A percentile compares a stretch with the other conserved stretches of the same genome.
Conservation (phyloP, 805 yeast genomes). For the Wickerhamiella hasegawae region DNA sequence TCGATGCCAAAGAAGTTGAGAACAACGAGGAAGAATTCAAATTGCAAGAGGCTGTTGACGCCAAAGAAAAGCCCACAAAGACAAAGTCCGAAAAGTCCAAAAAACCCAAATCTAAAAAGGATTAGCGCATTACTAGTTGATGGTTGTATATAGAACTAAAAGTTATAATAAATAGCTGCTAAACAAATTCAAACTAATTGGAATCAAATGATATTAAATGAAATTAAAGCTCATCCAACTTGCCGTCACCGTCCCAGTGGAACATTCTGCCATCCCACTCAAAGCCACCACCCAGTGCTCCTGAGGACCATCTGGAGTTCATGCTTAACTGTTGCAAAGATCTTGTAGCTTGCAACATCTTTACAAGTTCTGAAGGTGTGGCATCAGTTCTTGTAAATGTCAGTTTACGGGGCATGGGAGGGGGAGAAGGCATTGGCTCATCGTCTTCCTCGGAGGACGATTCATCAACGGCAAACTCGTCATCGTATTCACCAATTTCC, state of each 20-base stretch:
- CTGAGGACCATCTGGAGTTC: constrained; percentile 14
- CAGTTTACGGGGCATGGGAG: constrained; percentile 20
- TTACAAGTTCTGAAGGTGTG: constrained; percentile 23
- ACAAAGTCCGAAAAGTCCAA: not conserved
- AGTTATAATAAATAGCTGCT: too few species aligned
- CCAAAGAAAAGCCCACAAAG: not conserved
- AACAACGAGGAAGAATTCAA: not conserved
- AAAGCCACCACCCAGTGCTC: constrained; percentile 20
- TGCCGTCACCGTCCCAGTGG: constrained; percentile 25
- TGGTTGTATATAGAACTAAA: not conserved
- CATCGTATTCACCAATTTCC: constrained; percentile 2
- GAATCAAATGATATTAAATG: not conserved
- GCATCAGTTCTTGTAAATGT: constrained; percentile 14
- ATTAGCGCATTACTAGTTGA: too few species aligned
- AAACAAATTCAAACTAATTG: not conserved
- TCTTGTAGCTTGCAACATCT: constrained; percentile 27
- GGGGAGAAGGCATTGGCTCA: constrained; percentile 14
- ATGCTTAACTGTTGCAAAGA: constrained; percentile 26
- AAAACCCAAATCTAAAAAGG: too few species aligned
- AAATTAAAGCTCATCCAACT: constrained; percentile 14
- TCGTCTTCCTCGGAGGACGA: constrained; percentile 12
- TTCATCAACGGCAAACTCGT: constrained; percentile 11
- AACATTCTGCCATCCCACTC: constrained; percentile 25
- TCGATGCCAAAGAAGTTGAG: constrained; percentile 32
- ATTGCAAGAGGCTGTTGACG: not conserved